Base-by-base conservation (phyloP, 257 asterid species). In the Solanum infundibuliforme region DNA sequence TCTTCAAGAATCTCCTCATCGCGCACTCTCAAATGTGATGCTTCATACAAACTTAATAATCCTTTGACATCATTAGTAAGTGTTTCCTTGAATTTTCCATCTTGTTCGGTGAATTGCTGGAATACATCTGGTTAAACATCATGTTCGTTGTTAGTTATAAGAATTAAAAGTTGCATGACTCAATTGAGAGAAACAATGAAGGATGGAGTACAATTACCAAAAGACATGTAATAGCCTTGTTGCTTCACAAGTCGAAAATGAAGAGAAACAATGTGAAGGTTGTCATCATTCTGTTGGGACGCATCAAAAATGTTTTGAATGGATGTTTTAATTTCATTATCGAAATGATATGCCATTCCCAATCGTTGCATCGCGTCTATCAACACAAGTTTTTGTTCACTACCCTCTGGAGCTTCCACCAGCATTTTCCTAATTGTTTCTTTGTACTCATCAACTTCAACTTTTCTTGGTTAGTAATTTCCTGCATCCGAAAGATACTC, bases 281-380 rank as follows among this genome's bases (percentile, higher is more conserved):
- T n/a, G 18, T 65, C 72, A n/a, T n/a, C 31, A 4, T 25, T 65
- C 3, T 65, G 18, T 25, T 65, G 72, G 12, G n/a, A 31, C 12
- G 12, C 2, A 31, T 68, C 0, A 14, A 71, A 31, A 4, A 71
- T 71, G 23, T 71, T 71, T 3, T 31, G 77, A 71, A 71, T 13
- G 77, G n/a, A 71, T 71, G n/a, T 71, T 71, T 71, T n/a, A 3
- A 71, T 71, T 20, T 87, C 90, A 2, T 38, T 76, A 55, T 48
- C n/a, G 32, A 91, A 91, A 69, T 83, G 91, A 55, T 91, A 91
- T 12, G 88, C 35, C 12, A 89, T 86, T 3, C 92, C 92, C 25
- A 91, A 52, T 29, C 89, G 88, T 20, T 86, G 88, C 2, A 83
- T 82, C 14, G 75, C 12, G 6, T 87, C 83, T 12, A 91, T 89